phyloP scores from a whole-genome alignment of 768 basidiomycete genomes.

The Pholiota molesta region DNA sequence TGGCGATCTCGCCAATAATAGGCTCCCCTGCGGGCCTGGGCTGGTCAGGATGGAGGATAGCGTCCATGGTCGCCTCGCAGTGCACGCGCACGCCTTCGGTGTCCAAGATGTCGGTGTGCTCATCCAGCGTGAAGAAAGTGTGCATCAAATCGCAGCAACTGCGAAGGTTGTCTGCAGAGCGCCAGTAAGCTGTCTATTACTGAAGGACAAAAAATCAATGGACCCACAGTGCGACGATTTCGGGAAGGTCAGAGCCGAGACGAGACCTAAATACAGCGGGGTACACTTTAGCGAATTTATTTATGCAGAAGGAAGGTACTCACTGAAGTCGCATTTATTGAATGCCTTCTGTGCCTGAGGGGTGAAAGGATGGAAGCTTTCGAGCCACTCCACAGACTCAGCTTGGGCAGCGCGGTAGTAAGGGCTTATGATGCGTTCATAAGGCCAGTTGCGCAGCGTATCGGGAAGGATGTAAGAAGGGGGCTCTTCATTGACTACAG shows the following conservation, averaged over 20 bases:
- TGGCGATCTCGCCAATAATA: background rate
- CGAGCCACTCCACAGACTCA: background rate
- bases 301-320: background rate
- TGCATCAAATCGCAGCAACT: conserved; percentile 11
- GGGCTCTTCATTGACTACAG: background rate
- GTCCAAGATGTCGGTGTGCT: conserved; percentile 5
- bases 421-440: background rate
- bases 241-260: background rate
- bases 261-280: background rate
- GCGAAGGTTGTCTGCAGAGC: conserved; percentile 2
- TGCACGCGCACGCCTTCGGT: background rate
- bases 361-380: background rate
- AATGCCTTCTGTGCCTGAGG: background rate
- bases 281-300: no score
- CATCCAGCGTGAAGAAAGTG: conserved; percentile 6
- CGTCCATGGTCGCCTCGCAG: conserved; percentile 6
- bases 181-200: no score
- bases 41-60: conserved; percentile 5
- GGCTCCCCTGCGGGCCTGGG: background rate
- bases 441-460: conserved; percentile 2
- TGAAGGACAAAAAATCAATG: no score
- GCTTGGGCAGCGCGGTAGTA: background rate
- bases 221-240: no score
- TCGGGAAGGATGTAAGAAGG: conserved; percentile 1
- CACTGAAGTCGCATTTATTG: conserved; percentile 8